These are phyloP conservation scores for Arthrobotrys musiformis DNA, from an alignment of 2,329 filamentous ascomycete genomes.

Conservation along the genomic window DNA sequence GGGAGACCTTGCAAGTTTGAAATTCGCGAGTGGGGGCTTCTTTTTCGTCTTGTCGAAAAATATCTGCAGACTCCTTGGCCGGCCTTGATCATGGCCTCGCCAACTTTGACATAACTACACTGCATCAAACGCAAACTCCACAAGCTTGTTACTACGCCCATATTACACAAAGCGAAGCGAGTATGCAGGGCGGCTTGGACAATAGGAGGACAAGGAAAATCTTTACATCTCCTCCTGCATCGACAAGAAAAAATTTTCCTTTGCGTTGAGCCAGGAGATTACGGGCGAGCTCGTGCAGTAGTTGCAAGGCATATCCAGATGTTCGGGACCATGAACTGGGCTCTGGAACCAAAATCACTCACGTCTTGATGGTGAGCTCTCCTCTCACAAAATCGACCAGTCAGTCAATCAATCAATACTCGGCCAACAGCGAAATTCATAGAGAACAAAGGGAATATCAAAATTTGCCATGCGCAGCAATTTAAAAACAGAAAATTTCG, in stretches of 20 bases:
- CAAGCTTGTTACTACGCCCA: not conserved
- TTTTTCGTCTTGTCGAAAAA: not conserved
- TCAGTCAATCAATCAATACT: not conserved
- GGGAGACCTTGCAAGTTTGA: not conserved
- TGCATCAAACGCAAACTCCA: conserved; percentile 10
- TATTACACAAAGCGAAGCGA: conserved; percentile 5
- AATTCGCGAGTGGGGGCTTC: conserved; percentile 28
- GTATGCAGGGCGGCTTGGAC: conserved; percentile 3
- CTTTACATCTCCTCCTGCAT: not conserved
- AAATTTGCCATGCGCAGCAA: conserved; percentile 31
- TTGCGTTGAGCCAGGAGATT: conserved; percentile 31
- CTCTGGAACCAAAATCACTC: conserved; percentile 24
- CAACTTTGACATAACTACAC: not conserved
- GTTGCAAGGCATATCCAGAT: conserved; percentile 18
- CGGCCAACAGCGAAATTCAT: conserved; percentile 10
- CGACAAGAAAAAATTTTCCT: conserved; percentile 9
- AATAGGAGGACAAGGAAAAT: not conserved
- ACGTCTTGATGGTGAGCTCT: conserved; percentile 29
- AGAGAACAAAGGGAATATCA: conserved; percentile 9
- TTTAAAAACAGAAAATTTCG: conserved; percentile 34
- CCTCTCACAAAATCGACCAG: not conserved
- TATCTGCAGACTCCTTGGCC: conserved; percentile 32
- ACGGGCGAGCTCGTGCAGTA: conserved; percentile 32
- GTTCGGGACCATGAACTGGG: conserved; percentile 8
- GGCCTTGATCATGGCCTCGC: no score